Base-by-base conservation (phyloP, 306 rosid genomes). In the Vachellia pachyceras region DNA sequence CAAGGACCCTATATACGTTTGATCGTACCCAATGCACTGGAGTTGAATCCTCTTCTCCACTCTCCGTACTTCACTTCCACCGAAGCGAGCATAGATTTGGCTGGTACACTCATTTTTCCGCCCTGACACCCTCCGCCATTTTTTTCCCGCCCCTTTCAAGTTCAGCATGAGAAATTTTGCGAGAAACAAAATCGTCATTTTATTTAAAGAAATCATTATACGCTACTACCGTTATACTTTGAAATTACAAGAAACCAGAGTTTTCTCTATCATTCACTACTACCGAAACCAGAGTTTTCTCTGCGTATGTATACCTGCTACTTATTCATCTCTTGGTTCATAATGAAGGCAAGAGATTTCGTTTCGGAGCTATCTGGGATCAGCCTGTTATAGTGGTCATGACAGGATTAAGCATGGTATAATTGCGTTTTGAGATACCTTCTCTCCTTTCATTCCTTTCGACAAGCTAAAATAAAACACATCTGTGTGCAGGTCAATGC, bases 401-500 rank as follows among this genome's bases (percentile, higher is more conserved):
- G 85, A 86, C 82, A 10, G 87, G 89, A 80, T 50, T 86, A 23
- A 46, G 84, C 64, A 68, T 84, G 88, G 84, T 84, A 82, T 40
- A 49, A 22, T 14, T 23, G 57, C 78, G 5, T 8, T 33, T 44
- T 22, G 18, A n/a, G 33, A 11, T 46, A 2, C 12, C 15, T 23
- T 49, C 39, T 45, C 41, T 3, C 17, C 15, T 7, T 10, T 23
- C 22, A 39, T 54, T 73, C 46, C 14, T 64, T 18, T 25, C 69
- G 20, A 1, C 18, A 67, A 67, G n/a, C 9, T 11, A 12, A 18
- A 20, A 14, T n/a, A 47, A n/a, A n/a, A 3, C 65, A 23, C 40
- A 47, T 4, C 69, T 36, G 20, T 44, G 39, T 20, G 47, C 6
- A 91, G 93, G 88, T 85, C 57, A 89, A 88, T 73, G 89, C 93